Base-by-base conservation (phyloP, 2,329 filamentous ascomycete species). In the Basipetospora chlamydospora region DNA sequence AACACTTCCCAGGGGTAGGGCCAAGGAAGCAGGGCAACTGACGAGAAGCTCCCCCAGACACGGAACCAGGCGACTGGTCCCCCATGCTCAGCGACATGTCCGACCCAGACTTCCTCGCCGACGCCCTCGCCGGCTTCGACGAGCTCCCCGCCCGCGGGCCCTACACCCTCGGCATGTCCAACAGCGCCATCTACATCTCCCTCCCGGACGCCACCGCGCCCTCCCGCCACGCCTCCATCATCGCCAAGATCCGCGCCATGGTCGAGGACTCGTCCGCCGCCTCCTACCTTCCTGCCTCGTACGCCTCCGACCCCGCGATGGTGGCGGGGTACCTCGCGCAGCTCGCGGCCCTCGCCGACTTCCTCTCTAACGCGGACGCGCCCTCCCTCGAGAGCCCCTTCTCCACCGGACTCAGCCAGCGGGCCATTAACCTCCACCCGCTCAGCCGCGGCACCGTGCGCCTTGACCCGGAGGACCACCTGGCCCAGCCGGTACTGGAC, bases 401-500 rank as follows among this genome's bases (percentile, higher is more conserved):
- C 42, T 38, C 41, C 23, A 42, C 41, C 3, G 47, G 46, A 6
- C 42, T 45, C 13, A 45, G 41, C 3, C 43, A 38, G 3, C 43
- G 39, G 10, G n/a, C 25, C 2, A 47, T 52, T 28, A 43, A 49
- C 13, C 45, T 53, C 29, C 53, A 58, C 38, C 50, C 55, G 5
- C 43, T 59, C 15, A 55, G 51, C 37, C 49, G 57, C 31, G 57
- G 56, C 11, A 49, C 51, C 16, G 50, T 59, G 26, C 38, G 46
- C 28, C 37, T 51, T 3, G 35, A 49, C 42, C 32, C 44, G 3
- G 11, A 33, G 1, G 31, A 48, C 40, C 41, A 42, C 38, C 43
- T 49, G 13, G 45, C 40, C 21, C 42, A 47, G 3, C 55, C 55
- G 2, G 41, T 52, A 17, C 44, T 60, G 18, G 51, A 59, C 41